phyloP scores from a whole-genome alignment of 768 basidiomycete species.

The Daedaleopsis sinensis region DNA sequence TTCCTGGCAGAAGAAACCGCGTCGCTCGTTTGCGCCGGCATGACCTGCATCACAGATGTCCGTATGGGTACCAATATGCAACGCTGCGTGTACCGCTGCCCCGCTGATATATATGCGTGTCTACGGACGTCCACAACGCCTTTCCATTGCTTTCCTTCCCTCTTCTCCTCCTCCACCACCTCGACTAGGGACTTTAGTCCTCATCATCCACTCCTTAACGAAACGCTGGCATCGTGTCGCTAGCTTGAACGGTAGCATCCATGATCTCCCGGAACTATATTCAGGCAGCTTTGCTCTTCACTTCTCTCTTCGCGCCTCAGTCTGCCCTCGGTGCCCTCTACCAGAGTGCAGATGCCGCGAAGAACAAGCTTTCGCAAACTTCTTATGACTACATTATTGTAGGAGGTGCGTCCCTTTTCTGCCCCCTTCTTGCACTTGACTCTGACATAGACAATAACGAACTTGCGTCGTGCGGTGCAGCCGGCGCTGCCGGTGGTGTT shows the following conservation, averaged over 20 bases:
- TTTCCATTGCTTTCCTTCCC: no score
- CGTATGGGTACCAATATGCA: no score
- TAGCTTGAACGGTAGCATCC: background rate
- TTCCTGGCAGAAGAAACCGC: no score
- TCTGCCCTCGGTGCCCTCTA: background rate
- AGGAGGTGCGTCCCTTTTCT: constrained; percentile 22
- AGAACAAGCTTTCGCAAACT: background rate
- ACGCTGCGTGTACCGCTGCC: no score
- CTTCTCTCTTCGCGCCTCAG: background rate
- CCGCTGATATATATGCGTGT: no score
- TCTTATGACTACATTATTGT: constrained; percentile 43
- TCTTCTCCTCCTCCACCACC: no score
- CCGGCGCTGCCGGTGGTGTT: constrained; percentile 11
- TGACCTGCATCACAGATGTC: no score
- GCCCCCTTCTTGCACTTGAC: background rate
- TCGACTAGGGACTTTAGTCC: no score
- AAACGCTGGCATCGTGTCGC: no score
- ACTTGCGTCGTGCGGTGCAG: background rate
- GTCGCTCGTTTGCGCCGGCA: no score
- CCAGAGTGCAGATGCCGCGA: background rate
- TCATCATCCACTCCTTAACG: background rate
- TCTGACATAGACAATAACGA: background rate
- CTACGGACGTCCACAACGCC: no score
- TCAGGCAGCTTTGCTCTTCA: constrained; percentile 1
- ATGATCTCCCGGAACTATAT: background rate